Conservation (phyloP, 2,329 filamentous ascomycete genomes). For the Hymenotorrendiella dingleyae region DNA sequence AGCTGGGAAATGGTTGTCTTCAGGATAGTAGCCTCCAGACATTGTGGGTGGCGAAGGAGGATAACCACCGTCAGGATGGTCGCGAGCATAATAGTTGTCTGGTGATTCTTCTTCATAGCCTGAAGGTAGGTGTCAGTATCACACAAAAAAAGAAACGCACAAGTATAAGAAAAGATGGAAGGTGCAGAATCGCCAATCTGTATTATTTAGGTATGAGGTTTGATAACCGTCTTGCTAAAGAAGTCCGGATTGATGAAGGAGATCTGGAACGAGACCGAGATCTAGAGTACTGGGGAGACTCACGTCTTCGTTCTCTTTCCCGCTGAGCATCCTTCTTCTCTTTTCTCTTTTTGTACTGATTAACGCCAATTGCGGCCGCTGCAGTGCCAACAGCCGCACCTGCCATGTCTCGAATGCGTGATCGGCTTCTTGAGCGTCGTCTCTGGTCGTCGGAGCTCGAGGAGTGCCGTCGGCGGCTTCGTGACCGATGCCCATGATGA, state of each 20-base stretch:
- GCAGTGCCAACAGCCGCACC: slow-evolving; percentile 49
- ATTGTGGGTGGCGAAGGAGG: slow-evolving; percentile 31
- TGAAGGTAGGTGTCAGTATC: slow-evolving; percentile 17
- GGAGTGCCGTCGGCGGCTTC: slow-evolving; percentile 21
- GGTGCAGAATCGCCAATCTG: slow-evolving; percentile 9
- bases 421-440: slow-evolving; percentile 45
- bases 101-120: slow-evolving; percentile 30
- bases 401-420: slow-evolving; percentile 48
- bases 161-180: slow-evolving; percentile 11
- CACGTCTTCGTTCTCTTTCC: slow-evolving; percentile 31
- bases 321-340: slow-evolving; percentile 33
- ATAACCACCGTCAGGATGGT: slow-evolving; percentile 26
- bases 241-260: slow-evolving; percentile 26
- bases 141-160: slow-evolving; percentile 16
- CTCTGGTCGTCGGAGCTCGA: slow-evolving; percentile 22
- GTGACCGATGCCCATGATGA: slow-evolving; percentile 18
- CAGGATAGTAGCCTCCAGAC: slow-evolving; percentile 29
- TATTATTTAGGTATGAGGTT: slow-evolving; percentile 27
- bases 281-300: slow-evolving; percentile 30
- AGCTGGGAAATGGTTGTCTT: slow-evolving; percentile 22
- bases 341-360: slow-evolving; percentile 49
- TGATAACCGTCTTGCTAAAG: slow-evolving; percentile 26
- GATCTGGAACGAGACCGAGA: slow-evolving; percentile 27
- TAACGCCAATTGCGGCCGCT: slow-evolving; percentile 57
- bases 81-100: slow-evolving; percentile 28